Evolutionary conservation across 2,329 filamentous ascomycete species (phyloP), one percentile per base, ranked within the genome.

Genomic region (Volutella citrinella): DNA sequence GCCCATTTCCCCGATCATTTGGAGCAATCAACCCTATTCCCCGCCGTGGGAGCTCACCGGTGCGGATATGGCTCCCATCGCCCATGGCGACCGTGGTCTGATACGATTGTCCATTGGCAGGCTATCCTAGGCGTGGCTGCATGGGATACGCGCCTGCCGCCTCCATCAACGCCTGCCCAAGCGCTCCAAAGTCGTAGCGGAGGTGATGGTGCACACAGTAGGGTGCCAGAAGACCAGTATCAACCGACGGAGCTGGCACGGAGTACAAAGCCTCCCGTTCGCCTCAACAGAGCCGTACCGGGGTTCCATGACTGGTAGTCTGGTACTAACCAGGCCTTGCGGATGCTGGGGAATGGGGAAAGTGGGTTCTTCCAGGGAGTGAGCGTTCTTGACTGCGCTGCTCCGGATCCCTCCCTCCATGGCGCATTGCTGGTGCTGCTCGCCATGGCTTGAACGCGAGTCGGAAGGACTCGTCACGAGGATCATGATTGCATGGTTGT

Each of bases 101-200:
- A 52, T 52, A 34, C 39, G 45, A 43, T 38, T 35, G 27, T 41
- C 28, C 33, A 32, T 40, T 43, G 34, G 35, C 43, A 41, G 32
- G 36, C 32, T 19, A 53, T 50, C 48, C 37, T 38, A 30, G 39
- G 41, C 32, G 47, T 51, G 47, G 49, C 46, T 51, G 45, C 49
- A 51, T 49, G 36, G 38, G 33, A 48, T 40, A 48, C 33, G 43
- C 40, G 43, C 43, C 34, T 40, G 30, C 38, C 42, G 31, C 42
- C 32, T 21, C n/a, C n/a, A n/a, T n/a, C n/a, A n/a, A n/a, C n/a
- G n/a, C n/a, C n/a, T n/a, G n/a, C n/a, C n/a, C n/a, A n/a, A n/a
- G n/a, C n/a, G n/a, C n/a, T n/a, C n/a, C n/a, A n/a, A n/a, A 35
- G 42, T 37, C 40, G 40, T 34, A 39, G 36, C 30, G 32, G 45